Percentiles rank a stretch among this genome's conserved stretches.
Evolutionary conservation across 305 asterid genomes (phyloP).

Genomic region (Rubia tinctorum): DNA sequence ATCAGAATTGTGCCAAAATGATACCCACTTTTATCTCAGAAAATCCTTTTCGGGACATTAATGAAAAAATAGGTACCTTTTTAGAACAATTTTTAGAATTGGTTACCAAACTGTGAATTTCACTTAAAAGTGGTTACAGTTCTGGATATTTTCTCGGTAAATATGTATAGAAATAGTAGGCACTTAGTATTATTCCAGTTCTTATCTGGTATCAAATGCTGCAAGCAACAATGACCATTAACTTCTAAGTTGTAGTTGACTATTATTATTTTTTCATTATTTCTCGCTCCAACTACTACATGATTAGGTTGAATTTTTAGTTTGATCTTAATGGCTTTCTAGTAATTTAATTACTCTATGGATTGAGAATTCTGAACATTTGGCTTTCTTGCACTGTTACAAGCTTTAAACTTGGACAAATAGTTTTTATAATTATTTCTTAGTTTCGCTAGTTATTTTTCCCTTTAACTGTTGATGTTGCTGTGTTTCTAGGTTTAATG

Average conservation of each 20-base stretch:
- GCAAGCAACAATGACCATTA: too few species aligned
- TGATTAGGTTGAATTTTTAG: neutral
- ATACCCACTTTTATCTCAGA: too few species aligned
- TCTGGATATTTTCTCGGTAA: too few species aligned
- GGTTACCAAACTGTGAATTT: too few species aligned
- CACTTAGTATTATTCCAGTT: neutral
- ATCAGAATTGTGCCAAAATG: too few species aligned
- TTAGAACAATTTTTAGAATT: too few species aligned
- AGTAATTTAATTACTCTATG: neutral
- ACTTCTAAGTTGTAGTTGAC: too few species aligned
- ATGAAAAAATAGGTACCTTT: too few species aligned
- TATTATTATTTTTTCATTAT: too few species aligned
- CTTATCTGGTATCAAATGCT: neutral
- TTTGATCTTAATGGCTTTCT: neutral
- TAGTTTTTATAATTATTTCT: neutral
- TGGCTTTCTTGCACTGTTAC: neutral
- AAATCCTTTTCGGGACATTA: too few species aligned
- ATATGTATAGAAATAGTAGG: neutral
- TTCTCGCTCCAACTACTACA: neutral
- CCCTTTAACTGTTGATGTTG: neutral
- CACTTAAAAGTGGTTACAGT: too few species aligned
- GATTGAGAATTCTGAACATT: neutral
- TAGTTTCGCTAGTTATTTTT: neutral
- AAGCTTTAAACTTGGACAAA: neutral
- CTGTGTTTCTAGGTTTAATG: neutral